A percentile compares a stretch with the other conserved stretches of the same genome.
Conservation (phyloP, 306 rosid species). For the Vigna trinervia region DNA sequence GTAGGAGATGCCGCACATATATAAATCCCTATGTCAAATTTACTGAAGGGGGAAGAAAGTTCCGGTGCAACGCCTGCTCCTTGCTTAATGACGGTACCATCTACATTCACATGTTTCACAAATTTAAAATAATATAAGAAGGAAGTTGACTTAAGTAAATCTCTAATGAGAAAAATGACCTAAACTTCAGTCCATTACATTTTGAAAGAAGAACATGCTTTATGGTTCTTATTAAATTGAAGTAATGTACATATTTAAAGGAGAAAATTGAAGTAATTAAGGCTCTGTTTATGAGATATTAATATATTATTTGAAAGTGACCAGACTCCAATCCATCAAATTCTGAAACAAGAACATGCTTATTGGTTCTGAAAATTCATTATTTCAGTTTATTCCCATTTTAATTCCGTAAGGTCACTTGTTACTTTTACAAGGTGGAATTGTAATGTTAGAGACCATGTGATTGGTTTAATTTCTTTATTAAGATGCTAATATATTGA, state of each 20-base stretch:
- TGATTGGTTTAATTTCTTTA: slow-evolving; percentile 18
- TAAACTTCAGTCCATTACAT: not conserved
- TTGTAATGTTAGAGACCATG: not conserved
- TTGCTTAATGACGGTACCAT: slow-evolving; percentile 92
- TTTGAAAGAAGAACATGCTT: not conserved
- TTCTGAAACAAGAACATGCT: not conserved
- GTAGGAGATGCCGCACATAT: slow-evolving; percentile 97
- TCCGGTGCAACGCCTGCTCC: slow-evolving; percentile 91
- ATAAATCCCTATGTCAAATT: slow-evolving; percentile 90
- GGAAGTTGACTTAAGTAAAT: not conserved
- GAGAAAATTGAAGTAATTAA: not conserved
- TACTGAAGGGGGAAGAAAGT: slow-evolving; percentile 96
- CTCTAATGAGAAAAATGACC: not conserved
- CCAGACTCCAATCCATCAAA: not conserved
- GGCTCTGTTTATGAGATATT: not conserved
- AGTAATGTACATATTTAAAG: not conserved
- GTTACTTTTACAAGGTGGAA: slow-evolving; percentile 23
- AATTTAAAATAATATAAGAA: not conserved
- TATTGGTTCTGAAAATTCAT: slow-evolving; percentile 27
- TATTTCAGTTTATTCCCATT: slow-evolving; percentile 23
- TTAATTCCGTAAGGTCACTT: slow-evolving; percentile 27
- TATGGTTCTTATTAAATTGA: not conserved
- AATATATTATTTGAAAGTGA: not conserved
- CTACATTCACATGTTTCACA: slow-evolving; percentile 9
- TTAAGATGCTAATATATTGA: slow-evolving; percentile 34